A percentile compares a stretch with the other conserved stretches of the same genome.
Evolutionary conservation across 2,329 filamentous ascomycete genomes (phyloP).

Genomic region (Penicillium sp.): DNA sequence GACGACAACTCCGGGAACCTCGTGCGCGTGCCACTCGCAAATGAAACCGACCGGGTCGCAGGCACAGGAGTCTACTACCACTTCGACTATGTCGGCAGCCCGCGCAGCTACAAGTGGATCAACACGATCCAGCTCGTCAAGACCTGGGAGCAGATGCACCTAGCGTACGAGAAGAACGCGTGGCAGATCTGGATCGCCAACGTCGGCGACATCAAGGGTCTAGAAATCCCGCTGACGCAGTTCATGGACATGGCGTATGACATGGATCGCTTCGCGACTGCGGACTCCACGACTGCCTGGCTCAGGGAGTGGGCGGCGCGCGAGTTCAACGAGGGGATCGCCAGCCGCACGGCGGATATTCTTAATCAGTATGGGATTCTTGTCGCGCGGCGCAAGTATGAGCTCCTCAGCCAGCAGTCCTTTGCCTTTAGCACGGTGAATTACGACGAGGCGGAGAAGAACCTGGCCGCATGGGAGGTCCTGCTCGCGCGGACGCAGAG

Average conservation of each 20-base stretch:
- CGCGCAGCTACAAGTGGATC: slow-evolving; percentile 67
- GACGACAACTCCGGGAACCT: slow-evolving; percentile 74
- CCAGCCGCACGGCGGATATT: background rate
- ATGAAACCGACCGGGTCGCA: slow-evolving; percentile 64
- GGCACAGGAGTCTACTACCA: slow-evolving; percentile 61
- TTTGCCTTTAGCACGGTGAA: background rate
- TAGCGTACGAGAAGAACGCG: slow-evolving; percentile 64
- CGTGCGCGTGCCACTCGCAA: slow-evolving; percentile 62
- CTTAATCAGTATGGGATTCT: background rate
- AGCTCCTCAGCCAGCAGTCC: background rate
- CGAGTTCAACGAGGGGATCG: background rate
- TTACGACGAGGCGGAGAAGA: background rate
- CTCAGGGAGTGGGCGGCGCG: background rate
- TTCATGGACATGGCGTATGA: background rate
- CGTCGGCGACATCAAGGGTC: background rate
- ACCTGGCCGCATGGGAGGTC: background rate
- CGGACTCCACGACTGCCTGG: background rate
- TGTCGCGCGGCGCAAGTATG: background rate
- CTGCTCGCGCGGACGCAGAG: background rate
- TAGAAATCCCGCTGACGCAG: background rate
- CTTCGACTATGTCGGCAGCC: slow-evolving; percentile 66
- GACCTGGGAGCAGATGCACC: slow-evolving; percentile 68
- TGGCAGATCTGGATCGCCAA: slow-evolving; percentile 39
- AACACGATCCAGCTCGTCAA: slow-evolving; percentile 70
- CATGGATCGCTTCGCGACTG: background rate